Conservation (phyloP, 495 filamentous ascomycete species). For the Penicillium robsamsonii region DNA sequence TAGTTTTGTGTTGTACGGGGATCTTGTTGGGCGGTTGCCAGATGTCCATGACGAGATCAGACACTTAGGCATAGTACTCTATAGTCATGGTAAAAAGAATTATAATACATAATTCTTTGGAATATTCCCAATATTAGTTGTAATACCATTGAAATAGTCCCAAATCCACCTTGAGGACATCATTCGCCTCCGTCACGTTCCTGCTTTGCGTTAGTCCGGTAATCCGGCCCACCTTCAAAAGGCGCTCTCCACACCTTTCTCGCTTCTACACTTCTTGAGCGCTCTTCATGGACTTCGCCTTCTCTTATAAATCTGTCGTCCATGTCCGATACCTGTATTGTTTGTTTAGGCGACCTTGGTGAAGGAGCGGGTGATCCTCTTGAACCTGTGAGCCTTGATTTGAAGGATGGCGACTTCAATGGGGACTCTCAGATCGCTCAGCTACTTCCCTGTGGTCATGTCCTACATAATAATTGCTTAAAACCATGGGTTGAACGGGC, state of each 20-base stretch:
- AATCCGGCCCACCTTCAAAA: conserved; percentile 47
- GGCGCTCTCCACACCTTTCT: conserved; percentile 42
- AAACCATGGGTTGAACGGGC: conserved; percentile 92
- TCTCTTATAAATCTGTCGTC: conserved; percentile 36
- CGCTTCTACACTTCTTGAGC: conserved; percentile 23
- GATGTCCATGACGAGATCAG: background rate
- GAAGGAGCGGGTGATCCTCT: conserved; percentile 52
- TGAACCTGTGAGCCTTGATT: conserved; percentile 47
- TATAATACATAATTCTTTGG: too few species aligned
- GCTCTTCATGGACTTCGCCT: conserved; percentile 48
- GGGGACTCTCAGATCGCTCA: conserved; percentile 56
- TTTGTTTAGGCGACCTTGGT: conserved; percentile 90
- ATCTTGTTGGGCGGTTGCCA: background rate
- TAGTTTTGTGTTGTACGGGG: too few species aligned
- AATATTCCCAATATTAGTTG: background rate
- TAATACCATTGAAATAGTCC: background rate
- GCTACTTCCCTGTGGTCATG: conserved; percentile 76
- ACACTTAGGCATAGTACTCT: background rate
- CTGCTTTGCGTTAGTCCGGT: conserved; percentile 47
- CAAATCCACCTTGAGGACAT: conserved; percentile 2
- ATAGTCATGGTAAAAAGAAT: background rate
- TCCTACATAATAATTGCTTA: conserved; percentile 86
- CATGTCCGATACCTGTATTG: conserved; percentile 94
- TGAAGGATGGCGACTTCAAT: conserved; percentile 32
- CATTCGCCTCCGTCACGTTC: conserved; percentile 46